Evolutionary conservation across 306 rosid species (phyloP).

Genomic region (Ceratonia siliqua): DNA sequence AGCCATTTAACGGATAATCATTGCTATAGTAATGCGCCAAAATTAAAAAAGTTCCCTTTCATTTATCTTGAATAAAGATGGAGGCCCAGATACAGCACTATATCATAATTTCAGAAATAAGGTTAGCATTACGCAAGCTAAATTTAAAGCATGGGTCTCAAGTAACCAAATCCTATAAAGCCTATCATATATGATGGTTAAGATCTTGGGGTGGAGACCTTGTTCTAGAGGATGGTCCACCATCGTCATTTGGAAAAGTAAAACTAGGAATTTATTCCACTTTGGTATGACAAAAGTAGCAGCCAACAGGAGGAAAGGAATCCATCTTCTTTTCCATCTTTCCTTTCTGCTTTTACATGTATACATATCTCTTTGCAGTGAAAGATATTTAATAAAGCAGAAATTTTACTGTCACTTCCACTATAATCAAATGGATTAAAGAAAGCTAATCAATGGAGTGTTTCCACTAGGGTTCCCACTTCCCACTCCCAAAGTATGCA

Average conservation of each 20-base stretch:
- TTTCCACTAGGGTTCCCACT: constrained; percentile 54
- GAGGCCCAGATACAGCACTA: not conserved
- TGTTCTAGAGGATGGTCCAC: constrained; percentile 31
- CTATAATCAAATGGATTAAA: constrained; percentile 31
- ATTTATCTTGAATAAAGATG: not conserved
- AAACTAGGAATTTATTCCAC: constrained; percentile 19
- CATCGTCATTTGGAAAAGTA: constrained; percentile 28
- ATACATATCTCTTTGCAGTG: not conserved
- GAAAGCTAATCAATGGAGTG: constrained; percentile 36
- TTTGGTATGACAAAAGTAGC: constrained; percentile 31
- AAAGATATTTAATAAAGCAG: not conserved
- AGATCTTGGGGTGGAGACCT: constrained; percentile 19
- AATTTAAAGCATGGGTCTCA: not conserved
- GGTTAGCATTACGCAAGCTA: constrained; percentile 26
- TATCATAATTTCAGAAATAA: not conserved
- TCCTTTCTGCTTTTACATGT: constrained; percentile 9
- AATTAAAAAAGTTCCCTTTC: not conserved
- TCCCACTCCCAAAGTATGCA: constrained; percentile 40
- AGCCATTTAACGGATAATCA: constrained; percentile 28
- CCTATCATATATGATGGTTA: not conserved
- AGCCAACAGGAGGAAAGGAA: constrained; percentile 36
- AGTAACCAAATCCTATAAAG: constrained; percentile 5
- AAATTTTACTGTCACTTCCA: constrained; percentile 22
- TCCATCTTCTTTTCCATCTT: constrained; percentile 27
- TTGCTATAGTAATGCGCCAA: constrained; percentile 13